Percentiles rank a stretch among this genome's conserved stretches.
Conservation (phyloP, 2,329 filamentous ascomycete genomes). For the Arthrocladium fulminans region DNA sequence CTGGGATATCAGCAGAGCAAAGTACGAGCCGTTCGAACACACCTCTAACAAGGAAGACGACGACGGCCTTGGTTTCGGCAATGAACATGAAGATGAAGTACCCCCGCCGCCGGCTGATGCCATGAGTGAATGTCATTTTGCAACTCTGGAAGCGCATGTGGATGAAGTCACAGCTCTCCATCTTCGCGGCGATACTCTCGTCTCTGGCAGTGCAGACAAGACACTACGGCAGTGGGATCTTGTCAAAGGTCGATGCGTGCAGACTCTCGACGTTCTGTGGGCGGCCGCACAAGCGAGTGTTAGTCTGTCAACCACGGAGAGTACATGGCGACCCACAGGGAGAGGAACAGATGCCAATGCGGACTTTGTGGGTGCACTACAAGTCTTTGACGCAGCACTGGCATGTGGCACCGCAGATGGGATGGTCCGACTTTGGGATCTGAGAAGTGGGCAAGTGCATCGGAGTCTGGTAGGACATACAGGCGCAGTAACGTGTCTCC, state of each 20-base stretch:
- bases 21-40: constrained; percentile 64
- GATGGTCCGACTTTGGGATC: constrained; percentile 94
- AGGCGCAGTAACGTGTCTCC: constrained; percentile 82
- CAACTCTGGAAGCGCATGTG: constrained; percentile 79
- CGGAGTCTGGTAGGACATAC: constrained; percentile 92
- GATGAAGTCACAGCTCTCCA: constrained; percentile 91
- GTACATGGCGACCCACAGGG: constrained; percentile 61
- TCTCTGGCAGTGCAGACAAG: constrained; percentile 95
- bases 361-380: constrained; percentile 88
- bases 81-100: constrained; percentile 60
- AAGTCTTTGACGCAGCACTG: constrained; percentile 91
- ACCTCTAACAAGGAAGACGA: constrained; percentile 39
- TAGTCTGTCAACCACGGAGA: constrained; percentile 27
- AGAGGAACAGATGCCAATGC: constrained; percentile 59
- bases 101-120: constrained; percentile 60
- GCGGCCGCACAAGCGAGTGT: constrained; percentile 82
- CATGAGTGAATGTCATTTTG: constrained; percentile 84
- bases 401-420: constrained; percentile 96
- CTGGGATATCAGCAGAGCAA: constrained; percentile 87
- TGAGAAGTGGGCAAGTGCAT: constrained; percentile 94
- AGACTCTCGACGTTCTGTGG: constrained; percentile 97
- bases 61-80: constrained; percentile 64
- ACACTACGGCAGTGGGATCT: constrained; percentile 96
- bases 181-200: constrained; percentile 78
- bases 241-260: constrained; percentile 91